These are phyloP conservation scores for Pilobolus umbonatus DNA, from an alignment of 192 early-diverging fungal genomes.

Conservation along the genomic window DNA sequence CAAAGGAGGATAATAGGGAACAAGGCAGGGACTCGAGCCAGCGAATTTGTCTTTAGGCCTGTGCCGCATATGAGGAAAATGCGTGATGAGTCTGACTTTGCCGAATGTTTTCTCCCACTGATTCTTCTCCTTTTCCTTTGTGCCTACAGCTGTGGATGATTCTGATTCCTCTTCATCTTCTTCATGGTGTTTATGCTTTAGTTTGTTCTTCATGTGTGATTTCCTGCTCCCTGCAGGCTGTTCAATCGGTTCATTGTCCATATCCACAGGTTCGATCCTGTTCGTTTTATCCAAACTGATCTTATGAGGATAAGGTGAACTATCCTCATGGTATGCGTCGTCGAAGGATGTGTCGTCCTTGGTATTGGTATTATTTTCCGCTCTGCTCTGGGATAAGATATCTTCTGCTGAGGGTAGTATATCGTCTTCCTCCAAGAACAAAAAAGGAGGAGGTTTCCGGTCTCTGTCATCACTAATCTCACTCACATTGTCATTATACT, in stretches of 20 bases:
- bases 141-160: not conserved
- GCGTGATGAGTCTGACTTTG: slow-evolving; percentile 21
- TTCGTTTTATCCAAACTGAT: not conserved
- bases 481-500: not conserved
- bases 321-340: not conserved
- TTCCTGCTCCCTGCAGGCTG: too few relatives aligned
- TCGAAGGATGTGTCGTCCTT: too few relatives aligned
- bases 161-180: not conserved
- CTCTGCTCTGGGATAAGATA: not conserved
- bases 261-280: not conserved
- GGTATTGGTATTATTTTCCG: not conserved
- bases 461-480: not conserved
- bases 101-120: slow-evolving; percentile 31
- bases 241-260: not conserved
- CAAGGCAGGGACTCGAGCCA: not conserved
- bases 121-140: slow-evolving; percentile 12
- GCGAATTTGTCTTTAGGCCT: not conserved
- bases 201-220: not conserved
- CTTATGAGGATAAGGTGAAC: not conserved
- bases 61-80: not conserved
- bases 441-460: too few relatives aligned
- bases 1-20: slow-evolving; percentile 20
- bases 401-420: slow-evolving; percentile 16
- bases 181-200: not conserved
- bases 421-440: slow-evolving; percentile 27